Evolutionary conservation across 208 protist genomes (phyloP).

Genomic region (Acanthamoeba healyi): DNA sequence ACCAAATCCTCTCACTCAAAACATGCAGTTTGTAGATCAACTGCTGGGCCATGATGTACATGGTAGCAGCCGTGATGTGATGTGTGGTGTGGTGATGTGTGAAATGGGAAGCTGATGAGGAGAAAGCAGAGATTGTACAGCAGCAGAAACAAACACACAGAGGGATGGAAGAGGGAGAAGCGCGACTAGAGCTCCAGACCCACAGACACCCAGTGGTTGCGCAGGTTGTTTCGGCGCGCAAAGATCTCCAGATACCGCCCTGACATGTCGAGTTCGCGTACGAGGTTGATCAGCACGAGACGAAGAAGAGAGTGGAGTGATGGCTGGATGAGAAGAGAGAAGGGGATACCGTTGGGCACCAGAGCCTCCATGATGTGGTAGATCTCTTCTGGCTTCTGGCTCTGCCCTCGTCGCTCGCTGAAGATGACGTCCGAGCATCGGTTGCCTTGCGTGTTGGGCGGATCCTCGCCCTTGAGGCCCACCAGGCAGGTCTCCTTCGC

Average conservation of each 20-base stretch:
- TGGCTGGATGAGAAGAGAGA: neutral
- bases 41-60: too few relatives aligned
- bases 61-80: too few relatives aligned
- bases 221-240: constrained; percentile 87
- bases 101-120: neutral
- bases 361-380: constrained; percentile 87
- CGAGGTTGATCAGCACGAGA: neutral
- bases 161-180: neutral
- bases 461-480: constrained; percentile 79
- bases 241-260: constrained; percentile 90
- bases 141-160: neutral
- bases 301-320: neutral
- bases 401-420: constrained; percentile 84
- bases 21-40: too few relatives aligned
- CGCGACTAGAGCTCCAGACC: constrained; percentile 85
- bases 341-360: constrained; percentile 84
- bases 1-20: too few relatives aligned
- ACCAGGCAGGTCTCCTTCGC: constrained; percentile 90
- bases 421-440: constrained; percentile 85
- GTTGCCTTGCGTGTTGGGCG: constrained; percentile 65
- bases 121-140: neutral
- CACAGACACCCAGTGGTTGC: constrained; percentile 89
- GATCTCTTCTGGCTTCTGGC: constrained; percentile 89
- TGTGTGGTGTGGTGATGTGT: too few relatives aligned
- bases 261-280: neutral